Percentiles rank a stretch among this genome's conserved stretches.
Conservation (phyloP, 805 yeast species). For the Cyberlindnera subsufficiens region DNA sequence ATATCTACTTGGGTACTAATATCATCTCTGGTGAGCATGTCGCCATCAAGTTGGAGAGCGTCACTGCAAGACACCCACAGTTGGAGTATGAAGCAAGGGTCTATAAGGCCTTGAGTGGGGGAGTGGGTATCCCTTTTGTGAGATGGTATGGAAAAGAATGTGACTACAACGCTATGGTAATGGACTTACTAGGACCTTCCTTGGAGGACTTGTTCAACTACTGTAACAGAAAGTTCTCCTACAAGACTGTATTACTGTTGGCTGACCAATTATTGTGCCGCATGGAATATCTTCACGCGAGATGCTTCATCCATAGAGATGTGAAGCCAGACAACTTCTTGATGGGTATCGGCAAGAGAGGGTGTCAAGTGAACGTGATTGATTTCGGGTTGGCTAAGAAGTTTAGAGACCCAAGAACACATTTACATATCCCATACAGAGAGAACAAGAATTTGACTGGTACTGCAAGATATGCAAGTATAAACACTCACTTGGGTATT, state of each 20-base stretch:
- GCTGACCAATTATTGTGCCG: slow-evolving; percentile 95
- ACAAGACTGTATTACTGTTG: slow-evolving; percentile 84
- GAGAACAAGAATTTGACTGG: slow-evolving; percentile 96
- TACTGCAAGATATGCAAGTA: slow-evolving; percentile 93
- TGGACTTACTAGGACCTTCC: slow-evolving; percentile 92
- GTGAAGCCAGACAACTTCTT: slow-evolving; percentile 92
- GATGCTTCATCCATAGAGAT: slow-evolving; percentile 94
- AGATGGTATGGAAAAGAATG: slow-evolving; percentile 97
- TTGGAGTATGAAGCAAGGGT: slow-evolving; percentile 95
- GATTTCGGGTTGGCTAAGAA: slow-evolving; percentile 95
- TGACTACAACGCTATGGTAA: slow-evolving; percentile 95
- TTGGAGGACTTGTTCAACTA: slow-evolving; percentile 93
- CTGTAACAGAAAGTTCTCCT: slow-evolving; percentile 89
- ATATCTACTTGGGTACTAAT: slow-evolving; percentile 88
- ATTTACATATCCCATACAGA: slow-evolving; percentile 90
- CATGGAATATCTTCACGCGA: slow-evolving; percentile 90
- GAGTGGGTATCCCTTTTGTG: slow-evolving; percentile 94
- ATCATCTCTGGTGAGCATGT: slow-evolving; percentile 96
- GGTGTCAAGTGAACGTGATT: slow-evolving; percentile 94
- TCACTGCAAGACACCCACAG: slow-evolving; percentile 92
- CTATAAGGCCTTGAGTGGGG: slow-evolving; percentile 90
- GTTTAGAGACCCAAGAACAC: slow-evolving; percentile 90
- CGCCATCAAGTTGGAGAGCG: slow-evolving; percentile 89
- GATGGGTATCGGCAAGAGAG: slow-evolving; percentile 85
- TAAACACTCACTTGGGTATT: slow-evolving; percentile 93